Base-by-base conservation (phyloP, 306 rosid genomes). In the Rosa lucieae region DNA sequence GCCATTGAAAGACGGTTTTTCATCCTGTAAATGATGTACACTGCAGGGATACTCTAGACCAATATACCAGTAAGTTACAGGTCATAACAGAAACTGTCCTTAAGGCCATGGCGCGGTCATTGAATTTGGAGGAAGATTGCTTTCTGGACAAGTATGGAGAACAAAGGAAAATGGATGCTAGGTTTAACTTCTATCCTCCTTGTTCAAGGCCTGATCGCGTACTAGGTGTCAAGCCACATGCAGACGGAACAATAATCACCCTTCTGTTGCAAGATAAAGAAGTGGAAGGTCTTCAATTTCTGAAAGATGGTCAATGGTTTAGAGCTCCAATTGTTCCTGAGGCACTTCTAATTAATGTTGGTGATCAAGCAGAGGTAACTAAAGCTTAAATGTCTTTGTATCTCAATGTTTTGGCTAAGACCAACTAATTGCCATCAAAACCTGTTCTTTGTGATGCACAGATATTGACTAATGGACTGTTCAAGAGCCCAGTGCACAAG, bases 401-500 rank as follows among this genome's bases (percentile, higher is more conserved):
- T 32, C 35, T 32, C 11, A 65, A 32, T 32, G 44, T 13, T 65
- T 65, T 6, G 10, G 1, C 69, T 35, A 35, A 32, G 37, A 15
- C 46, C 46, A 35, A 65, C 70, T 11, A 15, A 65, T 1, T 65
- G 11, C 44, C 21, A 65, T 32, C 21, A 12, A n/a, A 23, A 61
- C 40, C 39, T 21, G 65, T 9, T 58, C 65, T 0, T 21, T 58
- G 63, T 56, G 63, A 56, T 56, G 29, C 63, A 56, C 73, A 77
- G 86, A 79, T 83, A 23, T 61, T 70, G 70, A 88, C 92, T 77
- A 92, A 90, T 67, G 97, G 97, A 75, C 73, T 82, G 21, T 90
- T 84, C 75, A 75, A 66, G 84, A 92, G 97, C 74, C 92, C 92
- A 70, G 46, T 92, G 52, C 97, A 92, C 70, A 89, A 91, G 68